These are phyloP conservation scores for Elymus sibiricus DNA, from an alignment of 176 grass and related monocot genomes.

Conservation along the genomic window DNA sequence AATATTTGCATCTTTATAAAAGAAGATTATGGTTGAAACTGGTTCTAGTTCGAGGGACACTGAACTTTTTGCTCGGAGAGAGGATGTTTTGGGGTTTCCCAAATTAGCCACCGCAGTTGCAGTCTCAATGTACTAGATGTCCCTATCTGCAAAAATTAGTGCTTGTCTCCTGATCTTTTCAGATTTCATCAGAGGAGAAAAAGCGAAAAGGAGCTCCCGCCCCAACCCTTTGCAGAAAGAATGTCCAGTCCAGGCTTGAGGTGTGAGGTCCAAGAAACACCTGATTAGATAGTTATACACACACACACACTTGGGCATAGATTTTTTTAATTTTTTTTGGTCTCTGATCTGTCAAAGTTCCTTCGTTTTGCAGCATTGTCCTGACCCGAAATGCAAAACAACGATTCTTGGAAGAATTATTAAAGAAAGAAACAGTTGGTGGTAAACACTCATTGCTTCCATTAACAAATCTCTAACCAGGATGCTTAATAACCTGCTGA, in stretches of 20 bases:
- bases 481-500: not conserved
- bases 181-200: not conserved
- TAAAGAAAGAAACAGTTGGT: not conserved
- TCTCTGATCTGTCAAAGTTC: not conserved
- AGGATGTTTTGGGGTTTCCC: not conserved
- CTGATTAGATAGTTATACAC: slow-evolving; percentile 22
- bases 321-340: not conserved
- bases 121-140: not conserved
- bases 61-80: not conserved
- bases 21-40: too few species aligned
- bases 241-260: slow-evolving; percentile 20
- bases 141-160: not conserved
- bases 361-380: slow-evolving; percentile 34
- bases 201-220: not conserved
- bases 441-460: not conserved
- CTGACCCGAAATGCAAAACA: not conserved
- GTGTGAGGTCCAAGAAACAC: slow-evolving; percentile 27
- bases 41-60: not conserved
- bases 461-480: not conserved
- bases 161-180: not conserved
- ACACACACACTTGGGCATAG: not conserved
- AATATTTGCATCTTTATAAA: not conserved
- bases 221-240: slow-evolving; percentile 1
- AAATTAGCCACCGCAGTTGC: not conserved
- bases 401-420: too few species aligned